Evolutionary conservation across 129 eudicot species (phyloP).

Genomic region (Flaveria trinervia): DNA sequence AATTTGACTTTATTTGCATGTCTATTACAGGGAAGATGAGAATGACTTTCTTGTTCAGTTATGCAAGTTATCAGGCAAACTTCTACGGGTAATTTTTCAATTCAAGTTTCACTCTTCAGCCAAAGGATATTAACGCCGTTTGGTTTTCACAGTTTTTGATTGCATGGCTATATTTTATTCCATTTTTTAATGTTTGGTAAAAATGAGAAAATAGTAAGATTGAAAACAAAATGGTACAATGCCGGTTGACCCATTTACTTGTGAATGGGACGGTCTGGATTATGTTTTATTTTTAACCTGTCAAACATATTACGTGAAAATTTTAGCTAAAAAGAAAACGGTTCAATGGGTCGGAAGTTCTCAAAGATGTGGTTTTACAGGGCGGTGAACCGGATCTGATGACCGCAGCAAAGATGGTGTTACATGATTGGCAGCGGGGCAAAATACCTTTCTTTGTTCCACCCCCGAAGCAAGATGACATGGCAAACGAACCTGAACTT

Average conservation of each 20-base stretch:
- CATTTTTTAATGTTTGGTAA: neutral
- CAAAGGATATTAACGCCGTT: neutral
- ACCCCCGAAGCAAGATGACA: constrained; percentile 73
- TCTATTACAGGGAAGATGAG: constrained; percentile 74
- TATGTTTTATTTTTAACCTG: neutral
- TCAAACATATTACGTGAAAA: neutral
- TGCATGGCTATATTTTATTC: neutral
- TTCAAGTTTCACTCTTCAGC: neutral
- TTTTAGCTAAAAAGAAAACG: neutral
- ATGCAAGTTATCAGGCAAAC: constrained; percentile 85
- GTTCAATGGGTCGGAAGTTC: neutral
- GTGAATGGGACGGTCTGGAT: neutral
- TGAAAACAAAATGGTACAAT: neutral
- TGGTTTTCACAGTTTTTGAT: neutral
- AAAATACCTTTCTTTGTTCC: constrained; percentile 94
- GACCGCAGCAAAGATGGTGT: constrained; percentile 97
- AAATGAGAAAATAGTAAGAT: neutral
- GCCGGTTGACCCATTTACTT: neutral
- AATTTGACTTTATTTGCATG: constrained; percentile 11
- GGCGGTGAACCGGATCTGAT: constrained; percentile 94
- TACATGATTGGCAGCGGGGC: constrained; percentile 99
- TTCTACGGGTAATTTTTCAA: constrained; percentile 59
- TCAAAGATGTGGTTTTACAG: constrained; percentile 35
- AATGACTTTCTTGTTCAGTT: constrained; percentile 86
- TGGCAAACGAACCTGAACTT: constrained; percentile 13